phyloP scores from a whole-genome alignment of 495 filamentous ascomycete genomes.

The Daldinia bambusicola region DNA sequence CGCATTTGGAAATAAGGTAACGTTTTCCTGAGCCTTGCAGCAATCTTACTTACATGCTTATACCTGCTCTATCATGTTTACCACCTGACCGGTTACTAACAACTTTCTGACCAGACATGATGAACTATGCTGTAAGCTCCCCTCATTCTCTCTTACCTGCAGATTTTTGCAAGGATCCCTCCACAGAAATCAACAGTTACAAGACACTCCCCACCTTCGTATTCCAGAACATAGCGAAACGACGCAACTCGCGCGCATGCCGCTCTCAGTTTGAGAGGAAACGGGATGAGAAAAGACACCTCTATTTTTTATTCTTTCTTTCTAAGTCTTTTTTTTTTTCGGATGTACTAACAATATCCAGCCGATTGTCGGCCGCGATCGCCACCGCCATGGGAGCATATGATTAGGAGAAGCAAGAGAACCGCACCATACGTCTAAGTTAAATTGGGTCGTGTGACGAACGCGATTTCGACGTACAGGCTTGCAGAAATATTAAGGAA shows the following conservation, averaged over 20 bases:
- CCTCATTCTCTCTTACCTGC: conserved; percentile 14
- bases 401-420: conserved; percentile 46
- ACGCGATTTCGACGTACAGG: no score
- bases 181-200: conserved; percentile 19
- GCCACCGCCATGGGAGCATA: conserved; percentile 47
- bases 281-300: no score
- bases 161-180: conserved; percentile 31
- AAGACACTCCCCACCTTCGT: conserved; percentile 13
- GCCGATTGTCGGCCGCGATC: conserved; percentile 48
- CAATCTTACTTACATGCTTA: conserved; percentile 19
- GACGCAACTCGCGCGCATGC: conserved; percentile 2
- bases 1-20: conserved; percentile 49
- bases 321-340: neutral
- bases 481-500: no score
- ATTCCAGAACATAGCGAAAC: neutral
- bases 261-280: neutral
- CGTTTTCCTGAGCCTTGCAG: conserved; percentile 27
- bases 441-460: neutral
- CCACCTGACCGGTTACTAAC: conserved; percentile 20
- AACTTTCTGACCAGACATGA: conserved; percentile 40
- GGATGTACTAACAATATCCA: conserved; percentile 24
- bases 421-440: conserved; percentile 41
- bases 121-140: conserved; percentile 48
- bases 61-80: conserved; percentile 24
- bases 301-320: neutral